Evolutionary conservation across 495 filamentous ascomycete species (phyloP).

Genomic region (Tuber magnatum): DNA sequence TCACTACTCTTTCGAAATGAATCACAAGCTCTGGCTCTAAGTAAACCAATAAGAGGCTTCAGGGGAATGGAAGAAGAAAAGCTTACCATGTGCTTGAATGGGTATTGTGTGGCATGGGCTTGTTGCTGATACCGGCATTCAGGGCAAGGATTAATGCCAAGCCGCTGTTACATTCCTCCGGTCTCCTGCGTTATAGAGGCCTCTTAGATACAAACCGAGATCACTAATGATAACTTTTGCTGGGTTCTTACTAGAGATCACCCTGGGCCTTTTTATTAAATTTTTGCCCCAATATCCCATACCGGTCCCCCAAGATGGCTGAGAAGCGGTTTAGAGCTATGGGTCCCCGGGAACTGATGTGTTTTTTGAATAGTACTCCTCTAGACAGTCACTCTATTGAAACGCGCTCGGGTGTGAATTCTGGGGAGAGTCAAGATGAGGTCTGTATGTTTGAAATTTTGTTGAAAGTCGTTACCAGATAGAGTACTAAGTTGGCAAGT

Average conservation of each 20-base stretch:
- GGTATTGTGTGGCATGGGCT: neutral
- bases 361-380: neutral
- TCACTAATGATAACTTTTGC: neutral
- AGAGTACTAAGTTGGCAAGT: neutral
- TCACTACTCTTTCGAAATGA: neutral
- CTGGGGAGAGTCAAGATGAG: neutral
- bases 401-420: neutral
- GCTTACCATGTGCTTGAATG: neutral
- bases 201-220: neutral
- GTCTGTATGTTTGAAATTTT: neutral
- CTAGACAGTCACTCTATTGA: neutral
- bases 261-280: neutral
- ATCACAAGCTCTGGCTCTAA: neutral
- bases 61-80: neutral
- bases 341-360: neutral
- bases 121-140: neutral
- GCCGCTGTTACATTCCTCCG: slow-evolving; percentile 2
- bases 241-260: neutral
- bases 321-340: neutral
- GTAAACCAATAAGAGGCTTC: neutral
- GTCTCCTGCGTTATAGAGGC: neutral
- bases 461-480: neutral
- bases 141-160: slow-evolving; percentile 3
- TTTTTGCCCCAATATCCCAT: neutral
- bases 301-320: neutral